Percentiles rank a stretch among this genome's conserved stretches.
Evolutionary conservation across 2,329 filamentous ascomycete species (phyloP).

Genomic region (Neonectria sp.): DNA sequence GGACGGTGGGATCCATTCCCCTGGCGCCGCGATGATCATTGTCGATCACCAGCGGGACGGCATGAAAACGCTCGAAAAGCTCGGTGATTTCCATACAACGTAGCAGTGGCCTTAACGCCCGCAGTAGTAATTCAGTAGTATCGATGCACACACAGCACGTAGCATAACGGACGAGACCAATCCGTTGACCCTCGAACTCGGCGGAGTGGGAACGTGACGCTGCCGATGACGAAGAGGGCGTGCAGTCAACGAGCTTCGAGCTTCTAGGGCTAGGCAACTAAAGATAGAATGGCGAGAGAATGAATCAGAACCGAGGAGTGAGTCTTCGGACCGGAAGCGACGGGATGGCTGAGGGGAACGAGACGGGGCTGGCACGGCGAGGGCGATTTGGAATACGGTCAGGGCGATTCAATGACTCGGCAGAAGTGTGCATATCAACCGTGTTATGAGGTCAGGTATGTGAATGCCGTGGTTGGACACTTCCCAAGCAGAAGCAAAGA

Average conservation of each 20-base stretch:
- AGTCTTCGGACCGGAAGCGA: not conserved
- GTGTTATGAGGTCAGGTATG: not conserved
- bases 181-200: not conserved
- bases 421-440: not conserved
- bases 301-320: not conserved
- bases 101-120: not conserved
- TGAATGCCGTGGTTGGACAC: slow-evolving; percentile 10
- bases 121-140: not conserved
- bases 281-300: not conserved
- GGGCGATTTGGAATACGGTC: not conserved
- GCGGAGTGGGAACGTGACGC: slow-evolving; percentile 1
- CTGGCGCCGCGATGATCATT: not conserved
- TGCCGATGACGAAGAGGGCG: not conserved
- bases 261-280: not conserved
- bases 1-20: not conserved
- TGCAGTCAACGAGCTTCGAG: not conserved
- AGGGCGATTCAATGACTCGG: not conserved
- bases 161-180: not conserved
- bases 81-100: not conserved
- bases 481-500: slow-evolving; percentile 8
- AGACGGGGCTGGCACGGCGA: not conserved
- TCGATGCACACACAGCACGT: not conserved
- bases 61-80: not conserved
- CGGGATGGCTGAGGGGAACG: slow-evolving; percentile 3
- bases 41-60: slow-evolving; percentile 9